Percentiles rank a stretch among this genome's conserved stretches.
Conservation (phyloP, 2,329 filamentous ascomycete species). For the Cryphonectria nitschkei region DNA sequence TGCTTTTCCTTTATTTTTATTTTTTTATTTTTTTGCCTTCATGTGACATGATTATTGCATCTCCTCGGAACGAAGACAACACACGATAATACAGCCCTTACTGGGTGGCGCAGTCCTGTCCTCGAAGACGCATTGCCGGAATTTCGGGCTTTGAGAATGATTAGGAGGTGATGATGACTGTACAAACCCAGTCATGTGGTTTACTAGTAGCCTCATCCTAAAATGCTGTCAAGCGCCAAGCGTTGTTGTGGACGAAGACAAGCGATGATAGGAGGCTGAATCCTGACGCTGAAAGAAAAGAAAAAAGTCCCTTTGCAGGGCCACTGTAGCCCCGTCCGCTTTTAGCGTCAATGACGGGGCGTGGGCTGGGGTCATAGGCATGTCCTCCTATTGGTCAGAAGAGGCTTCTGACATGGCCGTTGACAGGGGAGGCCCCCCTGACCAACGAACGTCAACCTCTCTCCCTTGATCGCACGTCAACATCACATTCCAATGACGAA, state of each 20-base stretch:
- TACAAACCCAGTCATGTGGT: background rate
- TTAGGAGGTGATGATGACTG: background rate
- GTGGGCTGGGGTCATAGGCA: background rate
- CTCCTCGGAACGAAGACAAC: background rate
- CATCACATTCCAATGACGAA: background rate
- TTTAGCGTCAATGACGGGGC: background rate
- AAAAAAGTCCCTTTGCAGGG: background rate
- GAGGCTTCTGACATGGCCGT: background rate
- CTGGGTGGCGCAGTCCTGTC: no score
- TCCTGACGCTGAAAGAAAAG: background rate
- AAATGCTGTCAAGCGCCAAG: background rate
- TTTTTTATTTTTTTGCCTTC: slow-evolving; percentile 1
- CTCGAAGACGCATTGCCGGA: no score
- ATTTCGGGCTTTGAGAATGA: no score
- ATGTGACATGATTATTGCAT: slow-evolving; percentile 19
- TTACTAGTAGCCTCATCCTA: background rate
- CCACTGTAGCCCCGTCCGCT: slow-evolving; percentile 10
- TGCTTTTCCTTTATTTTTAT: background rate
- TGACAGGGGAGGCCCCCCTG: background rate
- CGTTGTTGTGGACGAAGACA: background rate
- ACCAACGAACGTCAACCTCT: background rate
- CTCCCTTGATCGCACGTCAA: background rate
- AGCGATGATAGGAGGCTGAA: background rate
- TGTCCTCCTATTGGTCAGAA: background rate
- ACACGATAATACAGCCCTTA: background rate